Percentiles rank a stretch among this genome's conserved stretches.
phyloP scores from a whole-genome alignment of 345 rosid species.

The Geranium brycei region DNA sequence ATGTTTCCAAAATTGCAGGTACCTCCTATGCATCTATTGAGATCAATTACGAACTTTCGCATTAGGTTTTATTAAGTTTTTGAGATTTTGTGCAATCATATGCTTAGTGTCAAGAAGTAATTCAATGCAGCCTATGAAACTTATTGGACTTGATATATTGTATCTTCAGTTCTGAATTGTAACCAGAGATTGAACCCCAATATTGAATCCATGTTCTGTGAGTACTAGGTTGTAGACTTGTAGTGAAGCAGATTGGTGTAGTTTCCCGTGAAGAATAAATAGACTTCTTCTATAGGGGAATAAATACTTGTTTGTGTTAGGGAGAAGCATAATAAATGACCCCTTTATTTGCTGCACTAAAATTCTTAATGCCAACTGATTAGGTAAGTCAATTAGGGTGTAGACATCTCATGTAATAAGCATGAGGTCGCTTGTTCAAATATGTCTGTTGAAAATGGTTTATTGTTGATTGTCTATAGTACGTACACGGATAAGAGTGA shows the following conservation, averaged over 20 bases:
- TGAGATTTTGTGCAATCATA: too few relatives aligned
- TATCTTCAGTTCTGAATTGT: too few relatives aligned
- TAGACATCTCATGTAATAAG: too few relatives aligned
- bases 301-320: background rate
- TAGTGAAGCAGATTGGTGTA: background rate
- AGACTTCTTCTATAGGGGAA: background rate
- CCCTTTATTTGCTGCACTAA: too few relatives aligned
- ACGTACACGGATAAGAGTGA: conserved; percentile 71
- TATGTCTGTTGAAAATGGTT: conserved; percentile 3
- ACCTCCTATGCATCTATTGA: conserved; percentile 2
- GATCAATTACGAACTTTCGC: background rate
- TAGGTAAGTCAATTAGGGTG: too few relatives aligned
- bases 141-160: background rate
- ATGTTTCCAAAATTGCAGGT: conserved; percentile 69
- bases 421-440: background rate
- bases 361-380: too few relatives aligned
- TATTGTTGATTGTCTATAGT: conserved; percentile 21
- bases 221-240: background rate
- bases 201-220: background rate
- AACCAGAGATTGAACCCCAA: background rate
- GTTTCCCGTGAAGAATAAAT: background rate
- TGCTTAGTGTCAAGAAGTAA: too few relatives aligned
- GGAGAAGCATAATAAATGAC: too few relatives aligned
- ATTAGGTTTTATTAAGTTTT: background rate
- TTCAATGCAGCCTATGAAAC: background rate